phyloP scores from a whole-genome alignment of 1,139 yeast genomes.

The Wickerhamiella infanticola region DNA sequence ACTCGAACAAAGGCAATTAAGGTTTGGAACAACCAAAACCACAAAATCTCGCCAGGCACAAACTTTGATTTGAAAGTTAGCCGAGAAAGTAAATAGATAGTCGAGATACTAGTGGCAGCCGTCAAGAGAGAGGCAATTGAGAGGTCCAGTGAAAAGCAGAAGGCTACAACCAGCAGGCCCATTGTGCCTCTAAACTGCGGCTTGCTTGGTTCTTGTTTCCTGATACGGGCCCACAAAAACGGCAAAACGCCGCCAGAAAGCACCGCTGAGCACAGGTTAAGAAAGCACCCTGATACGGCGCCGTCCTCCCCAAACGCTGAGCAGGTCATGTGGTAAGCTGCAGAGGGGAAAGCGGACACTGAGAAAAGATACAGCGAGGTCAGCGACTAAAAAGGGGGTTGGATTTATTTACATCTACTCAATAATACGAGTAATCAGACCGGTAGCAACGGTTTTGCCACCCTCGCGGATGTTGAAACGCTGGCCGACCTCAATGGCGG shows the following conservation, averaged over 20 bases:
- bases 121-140: background rate
- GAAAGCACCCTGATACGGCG: background rate
- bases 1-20: background rate
- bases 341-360: background rate
- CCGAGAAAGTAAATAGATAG: background rate
- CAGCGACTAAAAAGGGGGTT: background rate
- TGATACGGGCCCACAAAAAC: background rate
- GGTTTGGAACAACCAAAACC: constrained; percentile 1
- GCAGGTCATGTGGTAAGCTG: background rate
- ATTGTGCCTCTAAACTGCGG: background rate
- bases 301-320: background rate
- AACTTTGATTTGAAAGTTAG: background rate
- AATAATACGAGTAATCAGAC: constrained; percentile 85
- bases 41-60: background rate
- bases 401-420: constrained; percentile 30
- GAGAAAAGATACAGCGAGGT: background rate
- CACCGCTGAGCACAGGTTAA: background rate
- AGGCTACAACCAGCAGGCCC: background rate
- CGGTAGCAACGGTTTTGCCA: constrained; percentile 98
- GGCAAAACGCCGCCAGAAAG: background rate
- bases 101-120: background rate
- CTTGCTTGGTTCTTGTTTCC: background rate
- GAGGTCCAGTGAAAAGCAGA: background rate
- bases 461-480: constrained; percentile 99
- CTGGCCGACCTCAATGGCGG: constrained; percentile 91